Evolutionary conservation across 2,329 filamentous ascomycete genomes (phyloP).

Genomic region (Epichloe uncinata): DNA sequence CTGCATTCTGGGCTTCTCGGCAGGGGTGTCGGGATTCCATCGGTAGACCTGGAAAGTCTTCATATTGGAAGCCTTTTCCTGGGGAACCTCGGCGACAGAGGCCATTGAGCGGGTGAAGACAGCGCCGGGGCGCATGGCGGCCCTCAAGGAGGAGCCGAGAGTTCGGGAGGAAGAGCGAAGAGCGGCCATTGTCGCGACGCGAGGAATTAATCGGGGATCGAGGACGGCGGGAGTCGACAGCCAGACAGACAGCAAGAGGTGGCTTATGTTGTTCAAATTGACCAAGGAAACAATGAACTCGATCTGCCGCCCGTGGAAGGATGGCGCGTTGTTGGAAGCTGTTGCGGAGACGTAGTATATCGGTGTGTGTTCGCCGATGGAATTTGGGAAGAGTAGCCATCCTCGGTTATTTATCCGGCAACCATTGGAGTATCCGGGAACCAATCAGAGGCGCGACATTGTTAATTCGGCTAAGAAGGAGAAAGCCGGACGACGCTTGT

Average conservation of each 20-base stretch:
- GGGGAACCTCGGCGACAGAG: constrained; percentile 43
- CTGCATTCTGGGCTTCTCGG: constrained; percentile 92
- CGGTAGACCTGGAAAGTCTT: constrained; percentile 99
- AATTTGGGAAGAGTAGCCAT: constrained; percentile 5
- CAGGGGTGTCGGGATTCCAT: constrained; percentile 90
- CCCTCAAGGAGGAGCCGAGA: constrained; percentile 31
- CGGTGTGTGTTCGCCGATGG: constrained; percentile 2
- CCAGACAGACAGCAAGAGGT: not conserved
- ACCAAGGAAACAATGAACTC: not conserved
- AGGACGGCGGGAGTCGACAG: not conserved
- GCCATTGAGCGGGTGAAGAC: constrained; percentile 40
- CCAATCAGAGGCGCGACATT: constrained; percentile 13
- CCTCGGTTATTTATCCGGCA: constrained; percentile 9
- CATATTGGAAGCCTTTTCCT: constrained; percentile 51
- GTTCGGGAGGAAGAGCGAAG: constrained; percentile 45
- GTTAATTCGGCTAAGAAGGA: constrained; percentile 18
- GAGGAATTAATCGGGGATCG: not conserved
- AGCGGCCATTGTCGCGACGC: constrained; percentile 38
- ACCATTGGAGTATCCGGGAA: constrained; percentile 2
- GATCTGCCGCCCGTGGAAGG: not conserved
- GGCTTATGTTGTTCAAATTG: not conserved
- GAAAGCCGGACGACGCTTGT: constrained; percentile 12
- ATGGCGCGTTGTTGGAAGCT: constrained; percentile 1
- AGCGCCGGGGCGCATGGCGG: constrained; percentile 26
- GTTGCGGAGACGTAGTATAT: not conserved